These are phyloP conservation scores for Xylaria nigripes DNA, from an alignment of 495 filamentous ascomycete genomes.

Conservation along the genomic window DNA sequence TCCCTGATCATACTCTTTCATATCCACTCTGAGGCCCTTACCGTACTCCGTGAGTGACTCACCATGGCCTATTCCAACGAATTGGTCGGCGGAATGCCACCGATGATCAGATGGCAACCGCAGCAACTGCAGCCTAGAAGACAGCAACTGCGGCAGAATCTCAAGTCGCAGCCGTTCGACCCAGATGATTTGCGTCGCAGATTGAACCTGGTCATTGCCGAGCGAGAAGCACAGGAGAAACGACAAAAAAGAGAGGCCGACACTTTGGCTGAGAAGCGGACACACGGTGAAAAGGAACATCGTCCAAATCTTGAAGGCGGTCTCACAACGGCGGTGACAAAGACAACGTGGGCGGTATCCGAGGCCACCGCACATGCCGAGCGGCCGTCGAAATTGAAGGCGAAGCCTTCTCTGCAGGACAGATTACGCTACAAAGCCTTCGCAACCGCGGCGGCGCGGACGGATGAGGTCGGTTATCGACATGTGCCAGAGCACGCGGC, in stretches of 20 bases:
- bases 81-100: conserved; percentile 1
- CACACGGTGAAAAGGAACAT: conserved; percentile 12
- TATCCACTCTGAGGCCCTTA: neutral
- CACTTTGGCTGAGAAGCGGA: conserved; percentile 10
- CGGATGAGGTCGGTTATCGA: conserved; percentile 12
- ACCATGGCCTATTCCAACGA: conserved; percentile 18
- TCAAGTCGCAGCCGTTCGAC: conserved; percentile 41
- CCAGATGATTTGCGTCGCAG: conserved; percentile 42
- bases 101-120: neutral
- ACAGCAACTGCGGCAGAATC: conserved; percentile 9
- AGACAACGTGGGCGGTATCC: neutral
- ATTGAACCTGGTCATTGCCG: conserved; percentile 36
- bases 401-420: conserved; percentile 18
- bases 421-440: conserved; percentile 14
- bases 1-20: neutral
- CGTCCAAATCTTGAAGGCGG: neutral
- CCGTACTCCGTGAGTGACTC: conserved; percentile 11
- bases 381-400: conserved; percentile 9
- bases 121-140: conserved; percentile 2
- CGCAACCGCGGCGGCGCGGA: neutral
- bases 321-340: conserved; percentile 14
- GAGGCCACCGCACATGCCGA: conserved; percentile 2
- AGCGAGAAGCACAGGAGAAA: conserved; percentile 29
- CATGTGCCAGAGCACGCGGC: conserved; percentile 42
- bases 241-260: conserved; percentile 11